These are phyloP conservation scores for Amanita exitialis DNA, from an alignment of 768 basidiomycete species.

Conservation along the genomic window DNA sequence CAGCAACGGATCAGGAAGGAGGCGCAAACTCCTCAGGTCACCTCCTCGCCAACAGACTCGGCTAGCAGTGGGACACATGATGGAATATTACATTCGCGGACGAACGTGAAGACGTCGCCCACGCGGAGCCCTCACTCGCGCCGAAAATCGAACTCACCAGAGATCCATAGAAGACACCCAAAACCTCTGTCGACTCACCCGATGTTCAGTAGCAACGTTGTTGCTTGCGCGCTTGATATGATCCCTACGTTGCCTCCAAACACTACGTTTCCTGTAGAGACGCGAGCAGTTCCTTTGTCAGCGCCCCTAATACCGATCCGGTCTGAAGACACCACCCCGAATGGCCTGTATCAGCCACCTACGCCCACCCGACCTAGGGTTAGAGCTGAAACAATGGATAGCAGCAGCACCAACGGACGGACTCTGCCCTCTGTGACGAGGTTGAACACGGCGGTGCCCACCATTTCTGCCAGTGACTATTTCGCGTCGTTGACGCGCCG, in stretches of 20 bases:
- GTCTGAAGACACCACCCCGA: not conserved
- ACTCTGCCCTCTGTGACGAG: not conserved
- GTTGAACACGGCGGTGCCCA: not conserved
- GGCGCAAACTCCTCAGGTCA: constrained; percentile 8
- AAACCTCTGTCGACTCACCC: constrained; percentile 11
- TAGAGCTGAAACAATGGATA: constrained; percentile 1
- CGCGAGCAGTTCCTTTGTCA: constrained; percentile 44
- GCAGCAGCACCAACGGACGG: not conserved
- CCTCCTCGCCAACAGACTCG: not conserved
- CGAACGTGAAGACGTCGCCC: not conserved
- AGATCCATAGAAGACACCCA: constrained; percentile 11
- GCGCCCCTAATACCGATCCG: constrained; percentile 49
- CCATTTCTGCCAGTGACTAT: constrained; percentile 30
- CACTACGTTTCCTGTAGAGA: constrained; percentile 22
- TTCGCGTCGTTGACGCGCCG: constrained; percentile 33
- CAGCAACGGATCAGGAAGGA: constrained; percentile 35
- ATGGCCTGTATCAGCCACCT: not conserved
- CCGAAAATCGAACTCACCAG: constrained; percentile 18
- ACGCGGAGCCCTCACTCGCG: not conserved
- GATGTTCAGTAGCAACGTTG: constrained; percentile 25
- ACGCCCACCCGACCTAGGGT: not conserved
- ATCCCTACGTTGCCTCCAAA: constrained; percentile 51
- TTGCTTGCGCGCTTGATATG: constrained; percentile 58
- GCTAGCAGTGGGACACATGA: constrained; percentile 7
- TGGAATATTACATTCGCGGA: constrained; percentile 15